Percentiles rank a stretch among this genome's conserved stretches.
phyloP scores from a whole-genome alignment of 192 early-diverging fungal species.

The Rhizophlyctis rosea region DNA sequence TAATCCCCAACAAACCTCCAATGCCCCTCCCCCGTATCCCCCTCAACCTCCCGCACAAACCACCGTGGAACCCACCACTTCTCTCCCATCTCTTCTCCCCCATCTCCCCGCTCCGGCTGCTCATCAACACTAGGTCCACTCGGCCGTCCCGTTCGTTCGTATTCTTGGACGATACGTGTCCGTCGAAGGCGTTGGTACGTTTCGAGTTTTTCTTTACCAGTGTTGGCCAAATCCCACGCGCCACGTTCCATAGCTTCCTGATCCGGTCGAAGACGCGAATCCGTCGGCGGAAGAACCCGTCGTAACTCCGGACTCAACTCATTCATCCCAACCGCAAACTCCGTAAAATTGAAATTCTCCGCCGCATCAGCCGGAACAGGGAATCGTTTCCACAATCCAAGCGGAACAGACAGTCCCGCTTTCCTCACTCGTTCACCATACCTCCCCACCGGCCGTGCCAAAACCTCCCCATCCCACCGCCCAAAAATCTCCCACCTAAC shows the following conservation, averaged over 20 bases:
- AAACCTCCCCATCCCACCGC: constrained; percentile 33
- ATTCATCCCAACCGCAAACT: constrained; percentile 76
- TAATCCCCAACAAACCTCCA: constrained; percentile 69
- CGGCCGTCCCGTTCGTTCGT: constrained; percentile 36
- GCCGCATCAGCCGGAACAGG: constrained; percentile 19
- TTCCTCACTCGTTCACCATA: too few species aligned
- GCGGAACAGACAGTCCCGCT: too few species aligned
- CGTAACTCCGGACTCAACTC: constrained; percentile 57
- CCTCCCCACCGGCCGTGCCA: constrained; percentile 3
- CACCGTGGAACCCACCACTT: constrained; percentile 69
- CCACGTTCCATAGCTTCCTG: constrained; percentile 84
- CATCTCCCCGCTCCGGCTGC: too few species aligned
- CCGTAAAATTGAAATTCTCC: constrained; percentile 67
- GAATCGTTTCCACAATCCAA: constrained; percentile 23
- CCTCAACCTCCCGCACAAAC: constrained; percentile 69
- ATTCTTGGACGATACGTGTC: constrained; percentile 52
- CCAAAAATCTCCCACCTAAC: constrained; percentile 30
- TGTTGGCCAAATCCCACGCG: constrained; percentile 72
- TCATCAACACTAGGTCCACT: constrained; percentile 21
- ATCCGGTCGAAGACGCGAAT: constrained; percentile 81
- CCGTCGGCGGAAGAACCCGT: constrained; percentile 68
- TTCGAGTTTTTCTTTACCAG: constrained; percentile 71
- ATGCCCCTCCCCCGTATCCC: constrained; percentile 63
- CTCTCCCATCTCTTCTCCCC: constrained; percentile 35
- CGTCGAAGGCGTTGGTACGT: constrained; percentile 69